Base-by-base conservation (phyloP, 257 asterid species). In the Paulownia fortunei region DNA sequence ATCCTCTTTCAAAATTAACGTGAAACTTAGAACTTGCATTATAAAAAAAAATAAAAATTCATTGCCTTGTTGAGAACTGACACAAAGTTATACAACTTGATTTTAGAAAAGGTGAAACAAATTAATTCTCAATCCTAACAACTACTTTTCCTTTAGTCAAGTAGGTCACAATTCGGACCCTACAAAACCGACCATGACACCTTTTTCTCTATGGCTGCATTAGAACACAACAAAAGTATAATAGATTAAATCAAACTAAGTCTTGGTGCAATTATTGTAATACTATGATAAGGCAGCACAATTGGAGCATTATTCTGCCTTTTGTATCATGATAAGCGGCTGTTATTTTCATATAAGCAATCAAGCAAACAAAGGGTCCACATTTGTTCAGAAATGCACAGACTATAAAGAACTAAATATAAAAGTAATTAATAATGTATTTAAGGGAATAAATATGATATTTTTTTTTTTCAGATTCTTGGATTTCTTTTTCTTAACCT, bases 271-370 rank as follows among this genome's bases (percentile, higher is more conserved):
- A 76, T 64, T 76, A 74, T 76, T 52, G 74, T 49, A 47, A 42
- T 37, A 11, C 9, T 46, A 54, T 76, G 59, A 37, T 66, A 37
- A 37, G 27, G 42, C 64, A 1, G 55, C 11, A 42, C 10, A 18
- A 10, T 74, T 60, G 67, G 13, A 30, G 30, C 32, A 75, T 46
- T 30, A 12, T 15, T 39, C 37, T 19, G 12, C 19, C 21, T 67
- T 69, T 0, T 58, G 37, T 7, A 27, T 55, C 62, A 58, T 46
- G 82, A 78, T 78, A 78, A 69, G 77, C 23, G 19, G 46, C 23
- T 34, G 2, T 69, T 78, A 60, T 46, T 78, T 78, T 78, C 77
- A 60, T 37, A 69, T 78, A 59, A 78, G 76, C 77, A 69, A 77
- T 30, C 76, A 30, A 77, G 54, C 47, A 19, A 49, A 77, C 2